Conservation (phyloP, 768 basidiomycete species). For the Mycena albidolilacea region DNA sequence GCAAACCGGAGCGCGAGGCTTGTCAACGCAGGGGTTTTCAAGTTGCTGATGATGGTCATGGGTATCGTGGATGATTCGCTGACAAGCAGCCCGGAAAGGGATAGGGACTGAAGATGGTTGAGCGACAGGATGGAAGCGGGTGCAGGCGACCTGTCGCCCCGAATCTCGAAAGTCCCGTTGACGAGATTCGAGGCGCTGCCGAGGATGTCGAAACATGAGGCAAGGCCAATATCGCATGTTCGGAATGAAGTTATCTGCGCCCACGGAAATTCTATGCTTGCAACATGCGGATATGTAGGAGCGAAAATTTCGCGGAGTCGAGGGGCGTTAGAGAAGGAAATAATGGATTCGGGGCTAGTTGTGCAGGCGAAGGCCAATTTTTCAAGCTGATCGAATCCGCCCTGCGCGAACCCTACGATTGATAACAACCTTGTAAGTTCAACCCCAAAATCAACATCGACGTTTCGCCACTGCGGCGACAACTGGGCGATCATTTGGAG, state of each 20-base stretch:
- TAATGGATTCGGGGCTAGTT: neutral
- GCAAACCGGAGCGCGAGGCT: neutral
- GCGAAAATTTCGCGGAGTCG: neutral
- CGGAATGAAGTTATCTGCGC: neutral
- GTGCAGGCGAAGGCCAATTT: neutral
- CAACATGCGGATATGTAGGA: neutral
- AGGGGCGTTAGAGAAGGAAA: constrained; percentile 7
- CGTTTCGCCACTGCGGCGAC: constrained; percentile 3
- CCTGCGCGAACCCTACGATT: too few species aligned
- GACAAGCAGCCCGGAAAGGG: neutral
- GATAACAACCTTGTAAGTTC: neutral
- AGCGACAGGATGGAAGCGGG: neutral
- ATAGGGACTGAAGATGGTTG: constrained; percentile 10
- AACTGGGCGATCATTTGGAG: neutral
- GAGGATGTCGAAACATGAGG: neutral
- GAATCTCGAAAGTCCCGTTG: neutral
- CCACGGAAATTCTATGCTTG: constrained; percentile 4
- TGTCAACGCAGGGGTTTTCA: constrained; percentile 21
- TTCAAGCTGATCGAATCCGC: neutral
- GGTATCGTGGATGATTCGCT: neutral
- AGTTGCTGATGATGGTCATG: neutral
- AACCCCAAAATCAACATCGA: neutral
- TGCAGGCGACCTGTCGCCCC: neutral
- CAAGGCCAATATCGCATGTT: neutral
- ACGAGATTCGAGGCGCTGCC: neutral